These are phyloP conservation scores for Inga oerstediana DNA, from an alignment of 306 rosid genomes.

Conservation along the genomic window DNA sequence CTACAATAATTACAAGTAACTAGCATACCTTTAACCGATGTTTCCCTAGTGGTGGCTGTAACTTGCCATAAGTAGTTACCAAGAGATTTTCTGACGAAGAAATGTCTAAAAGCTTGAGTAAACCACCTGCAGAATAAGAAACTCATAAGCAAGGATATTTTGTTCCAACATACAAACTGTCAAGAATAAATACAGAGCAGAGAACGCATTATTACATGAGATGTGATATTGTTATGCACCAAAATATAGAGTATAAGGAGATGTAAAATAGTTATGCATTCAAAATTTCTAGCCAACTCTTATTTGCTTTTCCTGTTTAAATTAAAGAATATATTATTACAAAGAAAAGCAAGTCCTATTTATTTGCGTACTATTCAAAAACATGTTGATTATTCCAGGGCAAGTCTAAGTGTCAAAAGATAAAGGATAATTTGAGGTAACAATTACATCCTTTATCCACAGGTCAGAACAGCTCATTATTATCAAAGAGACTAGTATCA, in stretches of 20 bases:
- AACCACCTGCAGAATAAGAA: conserved; percentile 64
- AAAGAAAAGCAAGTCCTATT: neutral
- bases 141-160: conserved; percentile 8
- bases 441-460: neutral
- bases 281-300: neutral
- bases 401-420: neutral
- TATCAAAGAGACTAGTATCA: too few species aligned
- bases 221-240: neutral
- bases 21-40: conserved; percentile 88
- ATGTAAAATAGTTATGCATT: neutral
- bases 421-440: neutral
- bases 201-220: neutral
- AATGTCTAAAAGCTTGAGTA: conserved; percentile 82
- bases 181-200: conserved; percentile 10
- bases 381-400: neutral
- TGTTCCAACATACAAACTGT: neutral
- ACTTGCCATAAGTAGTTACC: conserved; percentile 90
- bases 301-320: neutral
- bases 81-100: conserved; percentile 68
- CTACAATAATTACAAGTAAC: conserved; percentile 6
- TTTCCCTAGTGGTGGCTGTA: conserved; percentile 97
- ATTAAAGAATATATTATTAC: neutral
- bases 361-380: neutral
- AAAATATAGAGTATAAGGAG: neutral
- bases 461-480: neutral